A percentile compares a stretch with the other conserved stretches of the same genome.
Conservation (phyloP, 208 protist genomes). For the Trypanosoma platydactyli region DNA sequence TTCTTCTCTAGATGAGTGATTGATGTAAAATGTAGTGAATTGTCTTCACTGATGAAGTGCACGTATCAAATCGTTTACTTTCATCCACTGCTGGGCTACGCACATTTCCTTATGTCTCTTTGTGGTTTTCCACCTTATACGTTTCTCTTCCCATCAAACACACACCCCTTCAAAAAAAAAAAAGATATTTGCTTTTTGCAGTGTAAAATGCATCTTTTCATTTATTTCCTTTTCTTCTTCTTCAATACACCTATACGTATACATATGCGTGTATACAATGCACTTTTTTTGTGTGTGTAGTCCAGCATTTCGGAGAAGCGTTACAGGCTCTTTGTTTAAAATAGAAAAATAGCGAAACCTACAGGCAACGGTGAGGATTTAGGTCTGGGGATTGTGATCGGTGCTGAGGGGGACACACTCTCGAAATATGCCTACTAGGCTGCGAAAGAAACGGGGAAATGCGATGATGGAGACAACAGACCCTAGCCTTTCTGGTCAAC, state of each 20-base stretch:
- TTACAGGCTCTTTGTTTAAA: too few species aligned
- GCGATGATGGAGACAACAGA: too few species aligned
- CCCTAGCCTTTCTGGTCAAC: too few species aligned
- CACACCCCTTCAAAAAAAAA: too few species aligned
- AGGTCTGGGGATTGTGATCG: too few species aligned
- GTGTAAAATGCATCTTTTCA: not conserved
- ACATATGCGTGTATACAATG: too few species aligned
- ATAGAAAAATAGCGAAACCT: not conserved
- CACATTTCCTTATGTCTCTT: not conserved
- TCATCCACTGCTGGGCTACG: not conserved
- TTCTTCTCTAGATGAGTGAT: not conserved
- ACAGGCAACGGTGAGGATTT: too few species aligned
- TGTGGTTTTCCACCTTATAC: not conserved
- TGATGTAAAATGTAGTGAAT: slow-evolving; percentile 14
- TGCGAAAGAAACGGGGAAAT: too few species aligned
- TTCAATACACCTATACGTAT: not conserved
- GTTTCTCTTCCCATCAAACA: not conserved
- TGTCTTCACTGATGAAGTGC: not conserved
- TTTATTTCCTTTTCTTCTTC: not conserved
- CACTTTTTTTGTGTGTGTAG: not conserved
- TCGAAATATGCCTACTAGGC: too few species aligned
- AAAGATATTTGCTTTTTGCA: too few species aligned
- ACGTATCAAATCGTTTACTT: not conserved
- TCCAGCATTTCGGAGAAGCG: too few species aligned
- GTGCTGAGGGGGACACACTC: too few species aligned